Percentiles rank a stretch among this genome's conserved stretches.
These are phyloP conservation scores for Mollisia scopiformis DNA, from an alignment of 2,329 filamentous ascomycete species.

Conservation along the genomic window DNA sequence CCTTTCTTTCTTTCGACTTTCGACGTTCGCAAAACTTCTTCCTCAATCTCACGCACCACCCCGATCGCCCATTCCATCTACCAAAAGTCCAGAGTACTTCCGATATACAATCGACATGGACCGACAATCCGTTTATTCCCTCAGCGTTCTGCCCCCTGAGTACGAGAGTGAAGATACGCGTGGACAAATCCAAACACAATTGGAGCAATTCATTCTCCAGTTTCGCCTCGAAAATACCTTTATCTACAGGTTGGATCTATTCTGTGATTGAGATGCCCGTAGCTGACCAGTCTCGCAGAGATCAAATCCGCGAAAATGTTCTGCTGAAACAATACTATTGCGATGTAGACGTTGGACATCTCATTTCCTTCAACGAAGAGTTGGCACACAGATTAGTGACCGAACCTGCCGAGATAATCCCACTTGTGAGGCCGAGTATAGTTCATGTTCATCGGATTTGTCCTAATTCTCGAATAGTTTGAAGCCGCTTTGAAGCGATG, in stretches of 20 bases:
- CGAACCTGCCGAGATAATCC: constrained; percentile 90
- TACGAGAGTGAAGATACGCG: constrained; percentile 66
- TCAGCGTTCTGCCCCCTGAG: constrained; percentile 76
- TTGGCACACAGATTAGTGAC: constrained; percentile 87
- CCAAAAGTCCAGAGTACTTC: background rate
- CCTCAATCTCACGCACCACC: background rate
- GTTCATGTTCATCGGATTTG: too few species aligned
- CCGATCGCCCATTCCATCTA: background rate
- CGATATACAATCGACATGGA: constrained; percentile 69
- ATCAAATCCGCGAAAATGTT: constrained; percentile 94
- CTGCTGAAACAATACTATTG: constrained; percentile 93
- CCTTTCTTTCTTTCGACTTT: background rate
- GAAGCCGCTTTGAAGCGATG: constrained; percentile 88
- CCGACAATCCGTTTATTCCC: constrained; percentile 81
- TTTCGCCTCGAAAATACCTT: constrained; percentile 95
- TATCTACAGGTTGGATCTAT: constrained; percentile 76
- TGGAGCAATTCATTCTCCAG: constrained; percentile 90
- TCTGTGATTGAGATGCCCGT: background rate
- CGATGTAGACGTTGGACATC: constrained; percentile 92
- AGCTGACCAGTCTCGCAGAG: constrained; percentile 58
- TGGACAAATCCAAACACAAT: constrained; percentile 73
- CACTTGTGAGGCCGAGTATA: constrained; percentile 65
- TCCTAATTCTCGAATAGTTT: constrained; percentile 62
- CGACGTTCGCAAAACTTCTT: background rate
- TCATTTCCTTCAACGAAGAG: constrained; percentile 96